phyloP scores from a whole-genome alignment of 192 early-diverging fungal genomes.

The Entophlyctis luteolus region DNA sequence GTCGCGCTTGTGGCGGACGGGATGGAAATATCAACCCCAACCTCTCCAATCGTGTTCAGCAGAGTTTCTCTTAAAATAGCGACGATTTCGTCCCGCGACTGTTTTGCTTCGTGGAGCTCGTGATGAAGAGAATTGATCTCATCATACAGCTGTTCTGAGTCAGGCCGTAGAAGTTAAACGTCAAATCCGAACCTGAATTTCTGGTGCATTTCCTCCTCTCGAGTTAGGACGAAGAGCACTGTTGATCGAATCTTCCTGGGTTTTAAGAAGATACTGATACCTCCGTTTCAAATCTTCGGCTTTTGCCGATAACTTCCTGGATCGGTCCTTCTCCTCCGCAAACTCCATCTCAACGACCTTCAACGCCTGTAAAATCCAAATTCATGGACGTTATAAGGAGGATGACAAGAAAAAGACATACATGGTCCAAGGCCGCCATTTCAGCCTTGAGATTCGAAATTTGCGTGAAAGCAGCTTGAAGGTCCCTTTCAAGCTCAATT shows the following conservation, averaged over 20 bases:
- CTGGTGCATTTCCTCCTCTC: constrained; percentile 1
- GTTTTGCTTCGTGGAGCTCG: constrained; percentile 21
- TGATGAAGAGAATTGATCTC: constrained; percentile 21
- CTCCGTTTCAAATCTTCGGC: constrained; percentile 28
- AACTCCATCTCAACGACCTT: constrained; percentile 6
- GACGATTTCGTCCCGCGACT: constrained; percentile 25
- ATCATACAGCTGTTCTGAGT: constrained; percentile 12
- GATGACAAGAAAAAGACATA: background rate
- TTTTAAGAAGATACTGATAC: constrained; percentile 5
- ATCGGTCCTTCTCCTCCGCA: constrained; percentile 27
- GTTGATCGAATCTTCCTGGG: constrained; percentile 31
- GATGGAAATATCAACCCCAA: constrained; percentile 1
- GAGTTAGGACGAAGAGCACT: constrained; percentile 23
- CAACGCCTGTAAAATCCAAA: background rate
- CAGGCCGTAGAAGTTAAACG: too few species aligned
- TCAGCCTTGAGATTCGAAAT: constrained; percentile 24
- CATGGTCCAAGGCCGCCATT: constrained; percentile 15
- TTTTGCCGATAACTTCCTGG: constrained; percentile 18
- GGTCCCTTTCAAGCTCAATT: constrained; percentile 26
- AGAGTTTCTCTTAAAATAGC: constrained; percentile 25
- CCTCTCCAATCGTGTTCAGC: constrained; percentile 25
- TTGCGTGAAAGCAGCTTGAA: constrained; percentile 25
- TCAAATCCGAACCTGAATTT: background rate
- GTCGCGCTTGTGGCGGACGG: background rate
- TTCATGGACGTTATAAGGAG: background rate